Evolutionary conservation across 2,329 filamentous ascomycete species (phyloP), one percentile per base, ranked within the genome.

Genomic region (Cladobotryum mycophilum): DNA sequence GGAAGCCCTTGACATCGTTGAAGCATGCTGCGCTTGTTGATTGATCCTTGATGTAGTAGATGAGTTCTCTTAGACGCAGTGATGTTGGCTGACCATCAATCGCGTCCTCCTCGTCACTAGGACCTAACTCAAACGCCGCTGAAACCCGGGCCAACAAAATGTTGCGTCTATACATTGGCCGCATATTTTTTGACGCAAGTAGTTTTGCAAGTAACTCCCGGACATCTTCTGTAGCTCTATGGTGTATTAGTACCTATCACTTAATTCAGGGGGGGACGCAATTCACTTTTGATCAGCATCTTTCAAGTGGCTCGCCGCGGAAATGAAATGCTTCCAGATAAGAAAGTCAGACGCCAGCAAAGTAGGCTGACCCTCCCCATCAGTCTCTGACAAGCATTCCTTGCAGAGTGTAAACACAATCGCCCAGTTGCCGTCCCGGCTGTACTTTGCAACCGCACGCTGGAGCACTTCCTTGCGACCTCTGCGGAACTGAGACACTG

Each of bases 391-490:
- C 5, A 80, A 58, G n/a, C 70, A 74, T 1, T 71, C 63, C 3
- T 63, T 65, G 56, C 74, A 78, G 2, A 78, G 57, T 5, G 66
- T 56, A 51, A 72, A 78, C 5, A 76, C 63, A 1, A 59, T 60
- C 5, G 66, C 61, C 72, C 74, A 79, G 20, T 74, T 64, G 8
- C 63, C 61, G 5, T 67, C 64, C 1, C 60, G 55, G n/a, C 69
- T 66, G 9, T 75, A 65, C 9, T 64, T 67, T 4, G 60, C 52
- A 4, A 76, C 60, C 0, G 66, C 63, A n/a, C 73, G 68, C n/a
- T 70, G 59, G 12, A 78, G 64, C 0, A 76, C 57, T 52, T 76
- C 70, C 53, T 78, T 79, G 45, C 71, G 70, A 3, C 74, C 75
- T 17, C 69, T 60, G 15, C 62, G 66, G 41, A 79, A 71, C 55